Evolutionary conservation across 768 basidiomycete species (phyloP), one percentile per base, ranked within the genome.

Genomic region (Auricularia auricula-judae): DNA sequence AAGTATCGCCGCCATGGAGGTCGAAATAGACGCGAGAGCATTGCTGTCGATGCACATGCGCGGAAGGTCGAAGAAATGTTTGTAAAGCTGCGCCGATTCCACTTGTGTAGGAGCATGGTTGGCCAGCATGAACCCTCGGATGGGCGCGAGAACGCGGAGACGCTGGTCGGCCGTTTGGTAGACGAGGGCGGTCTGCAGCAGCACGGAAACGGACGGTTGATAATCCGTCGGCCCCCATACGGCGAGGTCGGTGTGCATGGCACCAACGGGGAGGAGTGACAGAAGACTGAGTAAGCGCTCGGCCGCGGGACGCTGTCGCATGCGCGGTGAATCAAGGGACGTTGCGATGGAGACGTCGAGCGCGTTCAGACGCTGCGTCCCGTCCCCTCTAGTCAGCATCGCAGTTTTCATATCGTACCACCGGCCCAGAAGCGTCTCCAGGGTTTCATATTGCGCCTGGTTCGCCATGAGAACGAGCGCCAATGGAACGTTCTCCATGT

Each of bases 281-380:
- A 77, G 44, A 12, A 71, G 56, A 43, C 71, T 71, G 11, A 77
- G 68, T 4, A 76, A 67, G 5, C 60, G 44, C 44, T 73, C 39
- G 0, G 75, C 72, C 1, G 68, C 70, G 2, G 71, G 67, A 59
- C 74, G 69, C 36, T 61, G 59, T 5, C 33, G 33, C 67, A 75
- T 70, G n/a, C 73, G 66, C 11, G 72, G 72, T 62, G 74, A 71
- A 14, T 67, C 67, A 21, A 77, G 62, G 0, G 76, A 77, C 2
- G 76, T 62, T 34, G 68, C 66, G 43, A 77, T 70, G 0, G 75
- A 77, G 14, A 66, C 59, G 29, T 76, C 75, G 16, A 77, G 64
- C 51, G 39, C 7, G 39, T 42, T 42, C 8, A 42, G 39, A 8
- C 39, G 39, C 8, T 42, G 74, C 68, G 8, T 73, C 67, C 21